These are phyloP conservation scores for Colletotrichum neosansevieriae DNA, from an alignment of 2,329 filamentous ascomycete genomes.

Conservation along the genomic window DNA sequence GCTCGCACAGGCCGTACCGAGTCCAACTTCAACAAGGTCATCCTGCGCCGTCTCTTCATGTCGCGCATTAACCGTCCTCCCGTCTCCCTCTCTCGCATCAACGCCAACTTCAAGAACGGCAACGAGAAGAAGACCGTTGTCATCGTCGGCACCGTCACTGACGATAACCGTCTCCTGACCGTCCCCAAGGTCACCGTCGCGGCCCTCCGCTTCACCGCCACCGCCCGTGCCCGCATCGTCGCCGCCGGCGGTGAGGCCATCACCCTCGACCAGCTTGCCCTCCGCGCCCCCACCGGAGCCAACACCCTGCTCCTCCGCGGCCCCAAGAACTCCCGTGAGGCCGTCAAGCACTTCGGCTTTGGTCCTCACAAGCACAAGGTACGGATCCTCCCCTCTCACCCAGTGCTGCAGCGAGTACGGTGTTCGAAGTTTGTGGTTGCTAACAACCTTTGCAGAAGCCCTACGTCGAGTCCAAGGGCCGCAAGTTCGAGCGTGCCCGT, in stretches of 20 bases:
- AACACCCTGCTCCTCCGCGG: conserved; percentile 98
- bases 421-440: conserved; percentile 39
- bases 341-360: conserved; percentile 99
- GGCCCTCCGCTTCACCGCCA: conserved; percentile 95
- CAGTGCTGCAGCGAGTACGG: no score
- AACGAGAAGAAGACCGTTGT: conserved; percentile 88
- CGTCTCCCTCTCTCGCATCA: conserved; percentile 93
- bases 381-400: conserved; percentile 46
- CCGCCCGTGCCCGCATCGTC: conserved; percentile 91
- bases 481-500: conserved; percentile 99
- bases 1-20: conserved; percentile 84
- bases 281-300: conserved; percentile 93
- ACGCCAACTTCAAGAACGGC: conserved; percentile 74
- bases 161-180: conserved; percentile 93
- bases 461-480: conserved; percentile 96
- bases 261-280: conserved; percentile 96
- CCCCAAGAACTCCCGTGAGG: conserved; percentile 98
- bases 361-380: conserved; percentile 99
- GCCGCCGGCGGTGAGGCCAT: conserved; percentile 95
- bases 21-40: conserved; percentile 97
- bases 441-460: conserved; percentile 78
- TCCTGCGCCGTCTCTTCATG: conserved; percentile 98
- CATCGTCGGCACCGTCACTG: conserved; percentile 93
- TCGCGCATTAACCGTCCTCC: conserved; percentile 98
- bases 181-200: conserved; percentile 94